Conservation (phyloP, 2,329 filamentous ascomycete genomes). For the Zymoseptoria pseudotritici region DNA sequence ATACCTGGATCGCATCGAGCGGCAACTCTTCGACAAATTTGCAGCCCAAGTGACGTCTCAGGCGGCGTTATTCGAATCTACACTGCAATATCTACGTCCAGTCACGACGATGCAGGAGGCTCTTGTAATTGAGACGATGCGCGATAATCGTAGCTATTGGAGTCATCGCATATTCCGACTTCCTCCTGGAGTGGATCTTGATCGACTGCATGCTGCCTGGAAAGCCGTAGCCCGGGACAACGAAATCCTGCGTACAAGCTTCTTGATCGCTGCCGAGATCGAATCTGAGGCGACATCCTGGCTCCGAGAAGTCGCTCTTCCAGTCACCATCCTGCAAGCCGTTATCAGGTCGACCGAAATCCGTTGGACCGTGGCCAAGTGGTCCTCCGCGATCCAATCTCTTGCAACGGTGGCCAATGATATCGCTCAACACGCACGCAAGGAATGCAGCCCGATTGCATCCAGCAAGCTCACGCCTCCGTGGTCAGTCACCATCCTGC, state of each 20-base stretch:
- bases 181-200: slow-evolving; percentile 3
- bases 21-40: background rate
- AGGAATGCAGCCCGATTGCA: background rate
- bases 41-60: background rate
- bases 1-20: background rate
- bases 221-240: slow-evolving; percentile 6
- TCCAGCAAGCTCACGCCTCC: background rate
- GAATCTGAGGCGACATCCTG: background rate
- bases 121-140: slow-evolving; percentile 9
- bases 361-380: background rate
- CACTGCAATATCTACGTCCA: background rate
- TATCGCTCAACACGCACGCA: background rate
- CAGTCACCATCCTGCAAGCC: background rate
- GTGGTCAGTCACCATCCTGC: background rate
- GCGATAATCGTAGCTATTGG: slow-evolving; percentile 10
- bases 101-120: slow-evolving; percentile 11
- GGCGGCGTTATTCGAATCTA: no score
- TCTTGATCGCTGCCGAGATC: slow-evolving; percentile 8
- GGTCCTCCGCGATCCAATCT: background rate
- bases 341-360: background rate
- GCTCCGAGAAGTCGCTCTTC: background rate
- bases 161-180: slow-evolving; percentile 11
- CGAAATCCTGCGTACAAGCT: slow-evolving; percentile 10
- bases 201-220: slow-evolving; percentile 7
- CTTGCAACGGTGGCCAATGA: background rate